phyloP scores from a whole-genome alignment of 108 stramenopile genomes.

The Discostella stelligeroides region DNA sequence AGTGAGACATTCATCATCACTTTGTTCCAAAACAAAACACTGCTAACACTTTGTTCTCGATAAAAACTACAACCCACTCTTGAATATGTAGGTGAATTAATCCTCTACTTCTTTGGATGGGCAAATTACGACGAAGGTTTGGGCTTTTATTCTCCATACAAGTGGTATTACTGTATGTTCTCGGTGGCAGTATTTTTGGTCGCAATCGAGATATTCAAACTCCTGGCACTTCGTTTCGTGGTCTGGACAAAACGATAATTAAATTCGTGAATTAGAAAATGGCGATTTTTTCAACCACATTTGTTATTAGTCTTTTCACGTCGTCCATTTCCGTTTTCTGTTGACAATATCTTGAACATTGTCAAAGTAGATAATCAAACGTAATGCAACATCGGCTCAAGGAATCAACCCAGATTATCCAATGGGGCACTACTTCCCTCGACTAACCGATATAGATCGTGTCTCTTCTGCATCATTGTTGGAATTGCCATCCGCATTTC shows the following conservation, averaged over 20 bases:
- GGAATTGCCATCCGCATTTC: constrained; percentile 87
- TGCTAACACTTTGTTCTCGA: neutral
- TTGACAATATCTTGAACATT: no score
- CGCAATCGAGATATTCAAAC: constrained; percentile 42
- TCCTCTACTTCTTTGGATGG: constrained; percentile 49
- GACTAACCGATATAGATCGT: constrained; percentile 75
- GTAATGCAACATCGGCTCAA: no score
- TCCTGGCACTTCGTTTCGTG: constrained; percentile 34
- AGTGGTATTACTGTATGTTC: constrained; percentile 44
- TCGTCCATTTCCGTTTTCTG: no score
- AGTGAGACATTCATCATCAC: neutral
- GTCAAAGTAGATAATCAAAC: no score
- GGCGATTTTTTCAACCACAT: no score
- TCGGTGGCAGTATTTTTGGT: constrained; percentile 33
- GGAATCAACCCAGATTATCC: no score
- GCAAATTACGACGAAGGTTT: constrained; percentile 9
- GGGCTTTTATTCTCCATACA: constrained; percentile 29
- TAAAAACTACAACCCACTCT: neutral
- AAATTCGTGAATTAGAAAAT: no score
- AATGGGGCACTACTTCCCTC: constrained; percentile 14
- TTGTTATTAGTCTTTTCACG: no score
- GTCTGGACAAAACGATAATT: constrained; percentile 54
- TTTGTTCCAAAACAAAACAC: no score
- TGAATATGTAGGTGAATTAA: constrained; percentile 4
- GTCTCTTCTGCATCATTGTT: constrained; percentile 68